A percentile compares a stretch with the other conserved stretches of the same genome.
Evolutionary conservation across 164 flowering plant species (phyloP).

Genomic region (Umbellularia californica): DNA sequence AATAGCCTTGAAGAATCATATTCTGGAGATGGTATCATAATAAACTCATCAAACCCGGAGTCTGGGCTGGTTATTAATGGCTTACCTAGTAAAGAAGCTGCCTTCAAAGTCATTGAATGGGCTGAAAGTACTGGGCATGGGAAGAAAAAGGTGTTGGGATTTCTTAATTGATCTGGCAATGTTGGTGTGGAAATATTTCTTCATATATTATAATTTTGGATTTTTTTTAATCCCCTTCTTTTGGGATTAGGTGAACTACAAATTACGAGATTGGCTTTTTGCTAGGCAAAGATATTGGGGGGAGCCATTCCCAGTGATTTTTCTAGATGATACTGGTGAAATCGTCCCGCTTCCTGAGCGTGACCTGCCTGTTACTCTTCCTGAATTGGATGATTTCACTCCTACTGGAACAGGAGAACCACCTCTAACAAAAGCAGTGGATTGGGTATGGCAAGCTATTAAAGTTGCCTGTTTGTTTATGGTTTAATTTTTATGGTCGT

Average conservation of each 20-base stretch:
- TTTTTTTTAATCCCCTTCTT: constrained; percentile 3
- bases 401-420: constrained; percentile 99
- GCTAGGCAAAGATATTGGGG: constrained; percentile 99
- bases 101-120: constrained; percentile 69
- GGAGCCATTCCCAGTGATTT: constrained; percentile 89
- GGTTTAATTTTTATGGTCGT: neutral
- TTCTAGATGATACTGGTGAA: constrained; percentile 63
- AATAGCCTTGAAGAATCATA: constrained; percentile 39
- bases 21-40: constrained; percentile 63
- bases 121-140: constrained; percentile 76
- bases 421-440: constrained; percentile 74
- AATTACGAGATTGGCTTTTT: constrained; percentile 97
- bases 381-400: constrained; percentile 94
- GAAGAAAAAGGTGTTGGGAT: constrained; percentile 59
- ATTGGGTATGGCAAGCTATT: constrained; percentile 60
- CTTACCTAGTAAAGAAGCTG: constrained; percentile 60
- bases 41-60: constrained; percentile 64
- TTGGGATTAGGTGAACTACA: constrained; percentile 71
- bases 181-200: neutral
- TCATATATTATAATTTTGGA: neutral
- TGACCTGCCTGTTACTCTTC: constrained; percentile 79
- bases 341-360: constrained; percentile 63
- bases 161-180: constrained; percentile 3
- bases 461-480: neutral
- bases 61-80: constrained; percentile 78